Evolutionary conservation across 495 filamentous ascomycete genomes (phyloP).

Genomic region (Talaromyces ruber): DNA sequence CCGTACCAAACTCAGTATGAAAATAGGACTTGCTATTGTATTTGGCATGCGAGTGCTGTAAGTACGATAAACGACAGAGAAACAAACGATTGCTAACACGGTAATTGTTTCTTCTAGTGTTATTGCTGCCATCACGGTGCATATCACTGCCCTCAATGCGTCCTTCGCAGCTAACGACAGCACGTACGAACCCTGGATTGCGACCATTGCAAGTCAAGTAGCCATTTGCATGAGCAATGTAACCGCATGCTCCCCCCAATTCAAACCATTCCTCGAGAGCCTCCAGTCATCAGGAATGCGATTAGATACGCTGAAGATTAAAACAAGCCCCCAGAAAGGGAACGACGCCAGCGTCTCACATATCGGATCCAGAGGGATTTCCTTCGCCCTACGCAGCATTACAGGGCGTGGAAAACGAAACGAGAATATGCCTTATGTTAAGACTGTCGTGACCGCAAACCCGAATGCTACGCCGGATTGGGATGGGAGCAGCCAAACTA

Average conservation of each 20-base stretch:
- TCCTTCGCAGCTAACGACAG: slow-evolving; percentile 9
- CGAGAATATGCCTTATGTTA: neutral
- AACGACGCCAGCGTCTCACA: neutral
- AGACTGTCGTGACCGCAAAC: neutral
- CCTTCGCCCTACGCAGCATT: neutral
- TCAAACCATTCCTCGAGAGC: slow-evolving; percentile 37
- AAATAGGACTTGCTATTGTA: slow-evolving; percentile 17
- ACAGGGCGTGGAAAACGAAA: neutral
- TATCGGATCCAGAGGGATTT: neutral
- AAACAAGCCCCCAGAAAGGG: neutral
- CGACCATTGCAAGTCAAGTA: slow-evolving; percentile 25
- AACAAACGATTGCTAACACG: neutral
- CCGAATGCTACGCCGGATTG: slow-evolving; percentile 14
- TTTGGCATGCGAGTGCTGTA: slow-evolving; percentile 30
- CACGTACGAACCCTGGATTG: slow-evolving; percentile 20
- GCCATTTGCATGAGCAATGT: slow-evolving; percentile 28
- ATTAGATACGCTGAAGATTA: slow-evolving; percentile 16
- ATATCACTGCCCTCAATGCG: slow-evolving; percentile 20
- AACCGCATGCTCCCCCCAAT: slow-evolving; percentile 36
- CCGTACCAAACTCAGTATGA: slow-evolving; percentile 23
- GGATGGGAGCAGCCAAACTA: slow-evolving; percentile 21
- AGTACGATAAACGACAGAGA: slow-evolving; percentile 4
- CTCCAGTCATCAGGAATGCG: slow-evolving; percentile 33
- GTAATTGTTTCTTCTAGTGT: slow-evolving; percentile 13
- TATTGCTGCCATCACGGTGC: slow-evolving; percentile 21